Base-by-base conservation (phyloP, 805 yeast genomes). In the Zygosaccharomyces siamensis region DNA sequence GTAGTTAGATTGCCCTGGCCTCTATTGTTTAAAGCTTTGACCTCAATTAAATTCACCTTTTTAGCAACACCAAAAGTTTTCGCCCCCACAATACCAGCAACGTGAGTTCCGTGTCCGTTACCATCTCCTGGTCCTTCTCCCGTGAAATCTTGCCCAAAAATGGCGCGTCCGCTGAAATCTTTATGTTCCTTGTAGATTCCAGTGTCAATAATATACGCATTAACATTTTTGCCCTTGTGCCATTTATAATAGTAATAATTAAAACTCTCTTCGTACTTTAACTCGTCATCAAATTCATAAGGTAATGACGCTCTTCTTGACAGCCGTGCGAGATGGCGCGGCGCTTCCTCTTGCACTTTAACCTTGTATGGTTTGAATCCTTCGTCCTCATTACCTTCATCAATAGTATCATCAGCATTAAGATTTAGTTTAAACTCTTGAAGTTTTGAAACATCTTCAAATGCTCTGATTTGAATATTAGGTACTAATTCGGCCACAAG, bases 81-180 rank as follows among this genome's bases (percentile, higher is more conserved):
- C 1, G 96, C 86, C 0, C 92, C 96, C 47, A 88, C 77, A 10
- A 88, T 71, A 3, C 97, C 97, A 0, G 97, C 96, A 42, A 90
- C 95, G 66, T 89, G 97, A 1, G 97, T 88, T 0, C 96, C 97
- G 64, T 89, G 97, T 0, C 97, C 97, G 48, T 61, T 83, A 7
- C 69, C 69, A 62, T 90, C 97, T 5, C 86, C 88, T 1, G 72
- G 60, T 0, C 80, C 79, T 54, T 79, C 84, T 1, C 70, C 71
- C 0, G 88, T 82, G 49, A 82, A 78, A 58, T 84, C 86, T 6
- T 71, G 74, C 0, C 90, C 90, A 49, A 67, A 62, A 5, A 54
- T 57, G 6, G 83, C 87, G 46, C 92, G 68, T 0, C 80, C 83
- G 57, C 76, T 83, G 60, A 86, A 69, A 37, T 83, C 85, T n/a